Evolutionary conservation across 1,284 basidiomycete species (phyloP).

Genomic region (Phenoliferia sp.): DNA sequence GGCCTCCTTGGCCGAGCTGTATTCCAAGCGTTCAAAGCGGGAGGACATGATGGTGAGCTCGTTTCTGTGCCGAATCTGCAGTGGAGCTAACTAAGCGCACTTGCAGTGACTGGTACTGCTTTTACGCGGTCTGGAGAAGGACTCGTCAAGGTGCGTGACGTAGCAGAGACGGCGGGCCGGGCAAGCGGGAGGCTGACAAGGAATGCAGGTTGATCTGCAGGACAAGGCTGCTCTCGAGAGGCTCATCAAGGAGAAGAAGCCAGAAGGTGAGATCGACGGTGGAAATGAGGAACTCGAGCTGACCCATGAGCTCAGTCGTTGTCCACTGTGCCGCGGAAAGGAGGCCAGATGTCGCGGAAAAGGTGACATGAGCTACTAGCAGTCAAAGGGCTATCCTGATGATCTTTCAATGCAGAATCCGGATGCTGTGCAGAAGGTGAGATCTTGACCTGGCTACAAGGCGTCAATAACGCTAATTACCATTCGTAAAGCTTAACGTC

Average conservation of each 20-base stretch:
- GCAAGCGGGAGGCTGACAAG: neutral
- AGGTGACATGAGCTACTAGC: slow-evolving; percentile 46
- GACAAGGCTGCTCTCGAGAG: slow-evolving; percentile 51
- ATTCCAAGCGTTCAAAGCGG: slow-evolving; percentile 6
- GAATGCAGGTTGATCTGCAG: slow-evolving; percentile 56
- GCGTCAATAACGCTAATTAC: neutral
- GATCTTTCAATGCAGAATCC: slow-evolving; percentile 62
- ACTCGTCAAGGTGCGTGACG: slow-evolving; percentile 41
- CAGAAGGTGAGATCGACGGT: slow-evolving; percentile 54
- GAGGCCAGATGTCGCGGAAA: slow-evolving; percentile 73
- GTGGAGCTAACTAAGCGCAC: neutral
- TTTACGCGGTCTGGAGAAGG: slow-evolving; percentile 55
- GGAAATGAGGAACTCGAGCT: neutral
- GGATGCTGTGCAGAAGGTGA: slow-evolving; percentile 54
- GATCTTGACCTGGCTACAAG: too few relatives aligned
- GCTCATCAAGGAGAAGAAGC: slow-evolving; percentile 54
- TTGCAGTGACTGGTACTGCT: slow-evolving; percentile 56
- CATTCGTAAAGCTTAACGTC: slow-evolving; percentile 27
- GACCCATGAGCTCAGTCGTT: slow-evolving; percentile 53
- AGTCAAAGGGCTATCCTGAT: too few relatives aligned
- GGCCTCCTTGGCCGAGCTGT: slow-evolving; percentile 31
- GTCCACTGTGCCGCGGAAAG: slow-evolving; percentile 81
- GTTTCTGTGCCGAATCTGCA: neutral
- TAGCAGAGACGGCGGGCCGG: neutral
- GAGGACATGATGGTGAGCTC: slow-evolving; percentile 21